Evolutionary conservation across 139 green algal species (phyloP).

Genomic region (Haematococcus sp.): DNA sequence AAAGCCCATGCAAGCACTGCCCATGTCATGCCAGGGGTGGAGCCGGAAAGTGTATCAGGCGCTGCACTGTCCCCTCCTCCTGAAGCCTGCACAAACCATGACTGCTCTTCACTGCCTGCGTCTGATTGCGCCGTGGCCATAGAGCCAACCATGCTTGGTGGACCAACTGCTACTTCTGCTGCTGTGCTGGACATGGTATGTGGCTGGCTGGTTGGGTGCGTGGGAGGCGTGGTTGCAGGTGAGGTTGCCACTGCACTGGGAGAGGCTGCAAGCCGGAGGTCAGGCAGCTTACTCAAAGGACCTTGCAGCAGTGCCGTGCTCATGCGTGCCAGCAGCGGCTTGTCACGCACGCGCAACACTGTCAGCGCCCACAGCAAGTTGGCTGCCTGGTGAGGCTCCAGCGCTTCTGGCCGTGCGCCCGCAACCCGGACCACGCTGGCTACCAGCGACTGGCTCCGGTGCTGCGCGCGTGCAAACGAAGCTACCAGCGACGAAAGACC

Average conservation of each 20-base stretch:
- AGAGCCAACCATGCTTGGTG: too few species aligned
- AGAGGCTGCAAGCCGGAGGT: not conserved
- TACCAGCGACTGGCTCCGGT: slow-evolving; percentile 20
- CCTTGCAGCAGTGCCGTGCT: slow-evolving; percentile 5
- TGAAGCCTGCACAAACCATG: too few species aligned
- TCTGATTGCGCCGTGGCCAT: too few species aligned
- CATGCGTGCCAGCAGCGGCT: slow-evolving; percentile 19
- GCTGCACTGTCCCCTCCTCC: too few species aligned
- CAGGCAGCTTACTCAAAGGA: not conserved
- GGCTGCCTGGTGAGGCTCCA: slow-evolving; percentile 16
- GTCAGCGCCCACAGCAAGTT: slow-evolving; percentile 42
- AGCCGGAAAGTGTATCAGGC: too few species aligned
- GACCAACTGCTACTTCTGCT: too few species aligned
- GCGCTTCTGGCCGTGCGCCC: slow-evolving; percentile 5
- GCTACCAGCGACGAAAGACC: slow-evolving; percentile 15
- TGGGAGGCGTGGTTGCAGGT: not conserved
- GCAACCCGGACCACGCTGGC: slow-evolving; percentile 2
- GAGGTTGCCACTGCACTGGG: slow-evolving; percentile 4
- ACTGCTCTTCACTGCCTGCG: too few species aligned
- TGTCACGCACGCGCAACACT: slow-evolving; percentile 21
- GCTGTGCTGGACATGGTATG: too few species aligned
- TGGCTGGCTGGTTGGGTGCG: too few species aligned
- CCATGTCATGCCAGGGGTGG: slow-evolving; percentile 1
- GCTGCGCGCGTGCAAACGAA: slow-evolving; percentile 18
- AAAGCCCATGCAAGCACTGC: slow-evolving; percentile 13